Base-by-base conservation (phyloP, 768 basidiomycete species). In the Mycena galopus region DNA sequence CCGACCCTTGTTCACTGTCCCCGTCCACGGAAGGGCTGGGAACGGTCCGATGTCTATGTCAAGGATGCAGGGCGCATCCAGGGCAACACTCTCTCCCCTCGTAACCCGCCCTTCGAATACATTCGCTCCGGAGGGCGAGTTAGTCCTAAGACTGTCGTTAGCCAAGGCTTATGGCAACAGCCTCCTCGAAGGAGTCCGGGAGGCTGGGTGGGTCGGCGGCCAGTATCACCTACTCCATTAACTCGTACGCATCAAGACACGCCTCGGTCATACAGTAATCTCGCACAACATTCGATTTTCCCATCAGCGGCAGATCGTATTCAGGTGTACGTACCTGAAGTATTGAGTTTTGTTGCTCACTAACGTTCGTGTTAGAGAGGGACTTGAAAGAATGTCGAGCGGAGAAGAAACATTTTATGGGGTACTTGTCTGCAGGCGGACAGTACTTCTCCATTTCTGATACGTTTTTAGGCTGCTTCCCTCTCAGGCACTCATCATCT, bases 331-430 rank as follows among this genome's bases (percentile, higher is more conserved):
- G 59, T 60, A 29, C 39, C 37, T 19, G 37, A 60, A 37, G 23
- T 25, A 35, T 60, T 60, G 59, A 42, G 37, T 42, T 58, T 58
- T 33, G 39, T 60, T 42, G 39, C 37, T 60, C 39, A 29, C 59
- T 42, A 29, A 60, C 25, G 35, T 60, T 42, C 59, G 59, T 60
- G 25, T 37, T 25, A 60, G 59, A 25, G 23, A 12, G 59, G 59
- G 19, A 60, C 56, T 58, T 58, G 59, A 60, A 33, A 35, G 57
- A 58, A 23, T 58, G 19, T 67, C 66, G 29, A 69, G 67, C 21
- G 58, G 58, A n/a, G 67, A 69, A 51, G 67, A 69, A 44, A 53
- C 58, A 59, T 69, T 50, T 30, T 61, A 30, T 61, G 58, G 39
- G 58, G 67, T 69, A 57, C n/a, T n/a, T n/a, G n/a, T 30, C 17